Evolutionary conservation across 148 eudicot genomes (phyloP).

Genomic region (Rhododendron kiyosumense): DNA sequence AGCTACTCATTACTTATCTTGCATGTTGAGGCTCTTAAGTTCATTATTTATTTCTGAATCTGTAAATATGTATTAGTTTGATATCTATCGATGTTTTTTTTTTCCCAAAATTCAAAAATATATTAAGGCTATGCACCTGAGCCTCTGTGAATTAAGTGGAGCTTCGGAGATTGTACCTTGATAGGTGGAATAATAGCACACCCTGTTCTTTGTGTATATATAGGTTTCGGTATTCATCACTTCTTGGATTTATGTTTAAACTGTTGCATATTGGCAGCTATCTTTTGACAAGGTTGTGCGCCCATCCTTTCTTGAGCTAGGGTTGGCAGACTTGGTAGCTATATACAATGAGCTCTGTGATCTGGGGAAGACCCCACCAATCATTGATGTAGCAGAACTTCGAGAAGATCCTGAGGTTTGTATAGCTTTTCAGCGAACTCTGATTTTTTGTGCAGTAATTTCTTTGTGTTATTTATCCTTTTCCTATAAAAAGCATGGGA

Average conservation of each 20-base stretch:
- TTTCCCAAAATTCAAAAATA: no score
- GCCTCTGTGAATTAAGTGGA: not conserved
- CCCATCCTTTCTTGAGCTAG: slow-evolving; percentile 69
- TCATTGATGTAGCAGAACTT: slow-evolving; percentile 78
- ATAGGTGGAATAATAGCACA: not conserved
- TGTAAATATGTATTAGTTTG: not conserved
- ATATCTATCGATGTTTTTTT: not conserved
- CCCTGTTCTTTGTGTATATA: not conserved
- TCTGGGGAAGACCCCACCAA: slow-evolving; percentile 66
- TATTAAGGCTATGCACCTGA: not conserved
- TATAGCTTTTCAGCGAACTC: not conserved
- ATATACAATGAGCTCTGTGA: slow-evolving; percentile 68
- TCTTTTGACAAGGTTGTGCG: slow-evolving; percentile 84
- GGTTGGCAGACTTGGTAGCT: slow-evolving; percentile 60
- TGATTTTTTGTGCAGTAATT: not conserved
- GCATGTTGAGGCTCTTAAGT: not conserved
- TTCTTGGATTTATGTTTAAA: slow-evolving; percentile 8
- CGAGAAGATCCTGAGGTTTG: slow-evolving; percentile 81
- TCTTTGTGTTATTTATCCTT: not conserved
- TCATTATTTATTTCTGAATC: not conserved
- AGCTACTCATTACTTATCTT: not conserved
- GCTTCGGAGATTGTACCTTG: not conserved
- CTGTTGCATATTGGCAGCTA: slow-evolving; percentile 40
- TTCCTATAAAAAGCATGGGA: not conserved
- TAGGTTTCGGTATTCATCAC: not conserved